Evolutionary conservation across 2,329 filamentous ascomycete species (phyloP).

Genomic region (Xylaria digitata): DNA sequence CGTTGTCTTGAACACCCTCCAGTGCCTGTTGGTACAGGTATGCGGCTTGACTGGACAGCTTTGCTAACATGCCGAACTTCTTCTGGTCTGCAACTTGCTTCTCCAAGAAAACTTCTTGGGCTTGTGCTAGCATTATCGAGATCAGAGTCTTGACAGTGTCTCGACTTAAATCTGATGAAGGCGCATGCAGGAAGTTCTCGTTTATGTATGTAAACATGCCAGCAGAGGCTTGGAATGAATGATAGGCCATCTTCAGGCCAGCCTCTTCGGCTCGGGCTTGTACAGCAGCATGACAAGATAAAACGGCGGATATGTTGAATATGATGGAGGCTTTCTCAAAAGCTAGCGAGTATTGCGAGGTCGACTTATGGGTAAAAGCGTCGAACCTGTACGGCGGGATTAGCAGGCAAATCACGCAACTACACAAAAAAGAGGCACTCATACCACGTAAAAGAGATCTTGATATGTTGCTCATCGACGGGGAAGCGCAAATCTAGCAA

Average conservation of each 20-base stretch:
- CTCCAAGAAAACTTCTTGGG: constrained; percentile 96
- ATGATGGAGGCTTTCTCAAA: constrained; percentile 99
- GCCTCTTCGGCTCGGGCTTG: constrained; percentile 93
- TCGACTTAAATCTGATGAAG: constrained; percentile 92
- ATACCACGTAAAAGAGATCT: constrained; percentile 98
- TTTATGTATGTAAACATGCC: constrained; percentile 99
- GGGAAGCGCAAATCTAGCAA: constrained; percentile 94
- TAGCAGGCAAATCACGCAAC: constrained; percentile 39
- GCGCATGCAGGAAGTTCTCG: constrained; percentile 97
- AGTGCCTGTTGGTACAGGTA: constrained; percentile 88
- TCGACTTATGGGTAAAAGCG: constrained; percentile 99
- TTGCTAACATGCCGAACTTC: constrained; percentile 90
- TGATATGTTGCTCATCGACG: constrained; percentile 98
- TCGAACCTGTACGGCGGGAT: constrained; percentile 77
- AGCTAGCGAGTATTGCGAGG: constrained; percentile 93
- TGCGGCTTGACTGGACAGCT: constrained; percentile 89
- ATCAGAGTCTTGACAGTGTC: constrained; percentile 97
- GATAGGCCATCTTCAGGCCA: constrained; percentile 94
- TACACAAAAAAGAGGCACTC: constrained; percentile 38
- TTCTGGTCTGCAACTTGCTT: constrained; percentile 94
- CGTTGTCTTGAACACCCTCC: constrained; percentile 93
- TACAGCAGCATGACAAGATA: constrained; percentile 93
- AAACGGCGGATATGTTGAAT: constrained; percentile 97
- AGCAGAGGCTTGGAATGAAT: constrained; percentile 96
- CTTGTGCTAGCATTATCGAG: constrained; percentile 91